These are phyloP conservation scores for Jatropha curcas DNA, from an alignment of 345 rosid genomes.

Conservation along the genomic window DNA sequence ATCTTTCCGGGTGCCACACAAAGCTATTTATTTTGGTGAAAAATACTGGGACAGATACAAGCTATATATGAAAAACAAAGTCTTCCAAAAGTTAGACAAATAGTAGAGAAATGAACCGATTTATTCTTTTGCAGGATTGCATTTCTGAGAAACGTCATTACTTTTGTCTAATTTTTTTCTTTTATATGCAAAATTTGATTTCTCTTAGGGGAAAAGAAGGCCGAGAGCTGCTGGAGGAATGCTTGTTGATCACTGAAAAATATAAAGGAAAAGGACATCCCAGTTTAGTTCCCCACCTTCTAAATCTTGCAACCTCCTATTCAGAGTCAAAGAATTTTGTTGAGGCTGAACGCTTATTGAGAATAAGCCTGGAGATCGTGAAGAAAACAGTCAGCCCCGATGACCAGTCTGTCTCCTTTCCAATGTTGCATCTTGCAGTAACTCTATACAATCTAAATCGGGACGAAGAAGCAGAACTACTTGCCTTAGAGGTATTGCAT, in stretches of 20 bases:
- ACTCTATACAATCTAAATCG: slow-evolving; percentile 66
- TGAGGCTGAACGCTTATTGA: slow-evolving; percentile 75
- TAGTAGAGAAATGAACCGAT: neutral
- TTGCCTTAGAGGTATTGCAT: slow-evolving; percentile 54
- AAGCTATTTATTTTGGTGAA: too few relatives aligned
- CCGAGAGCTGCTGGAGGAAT: slow-evolving; percentile 74
- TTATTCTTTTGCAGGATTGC: neutral
- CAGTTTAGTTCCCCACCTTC: slow-evolving; percentile 62
- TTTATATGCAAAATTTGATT: slow-evolving; percentile 15
- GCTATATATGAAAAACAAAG: neutral
- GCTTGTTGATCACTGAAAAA: slow-evolving; percentile 66
- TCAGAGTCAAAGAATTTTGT: slow-evolving; percentile 62
- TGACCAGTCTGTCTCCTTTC: slow-evolving; percentile 70
- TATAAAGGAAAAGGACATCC: slow-evolving; percentile 72
- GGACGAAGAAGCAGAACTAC: slow-evolving; percentile 73
- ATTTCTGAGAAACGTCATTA: neutral
- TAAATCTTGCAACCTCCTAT: slow-evolving; percentile 79
- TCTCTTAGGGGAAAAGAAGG: slow-evolving; percentile 73
- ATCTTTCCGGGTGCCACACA: too few relatives aligned
- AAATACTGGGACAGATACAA: neutral
- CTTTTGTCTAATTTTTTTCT: neutral
- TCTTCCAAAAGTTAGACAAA: neutral
- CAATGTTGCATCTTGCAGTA: slow-evolving; percentile 75
- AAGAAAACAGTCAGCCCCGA: slow-evolving; percentile 47
- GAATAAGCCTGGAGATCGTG: slow-evolving; percentile 66